Conservation (phyloP, 148 eudicot species). For the Camellia sinensis region DNA sequence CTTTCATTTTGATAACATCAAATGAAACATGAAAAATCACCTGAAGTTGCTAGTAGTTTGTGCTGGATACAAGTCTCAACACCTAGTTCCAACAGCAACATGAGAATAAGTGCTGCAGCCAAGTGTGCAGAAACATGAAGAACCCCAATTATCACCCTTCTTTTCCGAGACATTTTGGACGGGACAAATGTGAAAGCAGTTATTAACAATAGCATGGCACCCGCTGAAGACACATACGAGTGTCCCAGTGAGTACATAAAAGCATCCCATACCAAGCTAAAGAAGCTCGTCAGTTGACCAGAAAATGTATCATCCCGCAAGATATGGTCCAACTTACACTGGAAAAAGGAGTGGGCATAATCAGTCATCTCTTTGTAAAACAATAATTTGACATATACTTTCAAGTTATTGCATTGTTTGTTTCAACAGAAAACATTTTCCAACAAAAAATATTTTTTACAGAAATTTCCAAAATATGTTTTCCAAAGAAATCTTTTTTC, state of each 20-base stretch:
- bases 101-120: constrained; percentile 82
- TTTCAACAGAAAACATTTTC: no score
- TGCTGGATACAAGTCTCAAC: constrained; percentile 92
- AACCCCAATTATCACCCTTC: constrained; percentile 60
- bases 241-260: constrained; percentile 63
- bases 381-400: not conserved
- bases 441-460: no score
- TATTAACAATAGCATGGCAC: constrained; percentile 62
- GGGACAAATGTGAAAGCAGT: constrained; percentile 84
- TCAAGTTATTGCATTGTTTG: not conserved
- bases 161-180: constrained; percentile 78
- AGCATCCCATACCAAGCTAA: constrained; percentile 73
- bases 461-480: no score
- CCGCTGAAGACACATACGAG: constrained; percentile 73
- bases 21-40: constrained; percentile 25
- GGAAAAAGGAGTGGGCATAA: constrained; percentile 22
- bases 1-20: not conserved
- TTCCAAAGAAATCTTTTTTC: no score
- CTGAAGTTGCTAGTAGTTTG: constrained; percentile 85
- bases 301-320: constrained; percentile 74
- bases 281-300: constrained; percentile 84
- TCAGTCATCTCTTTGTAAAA: constrained; percentile 12
- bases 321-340: constrained; percentile 93
- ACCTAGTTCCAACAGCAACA: constrained; percentile 90
- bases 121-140: constrained; percentile 93